A percentile compares a stretch with the other conserved stretches of the same genome.
phyloP scores from a whole-genome alignment of 139 green algal species.

The Spirogloea muscicola region DNA sequence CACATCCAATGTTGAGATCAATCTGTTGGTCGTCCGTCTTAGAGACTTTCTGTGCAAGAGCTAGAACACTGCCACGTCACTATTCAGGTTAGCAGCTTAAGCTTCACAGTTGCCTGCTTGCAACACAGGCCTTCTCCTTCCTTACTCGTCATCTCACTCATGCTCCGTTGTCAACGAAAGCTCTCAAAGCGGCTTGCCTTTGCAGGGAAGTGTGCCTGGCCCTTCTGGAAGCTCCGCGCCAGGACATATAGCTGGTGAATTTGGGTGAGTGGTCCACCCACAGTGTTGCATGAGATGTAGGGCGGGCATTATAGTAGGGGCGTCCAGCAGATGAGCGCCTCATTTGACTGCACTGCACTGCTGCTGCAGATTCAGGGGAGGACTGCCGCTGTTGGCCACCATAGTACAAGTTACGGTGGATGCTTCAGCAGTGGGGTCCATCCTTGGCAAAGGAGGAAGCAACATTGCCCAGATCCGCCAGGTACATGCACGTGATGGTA shows the following conservation, averaged over 20 bases:
- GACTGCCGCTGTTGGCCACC: neutral
- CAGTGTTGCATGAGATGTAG: neutral
- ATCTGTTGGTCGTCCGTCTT: neutral
- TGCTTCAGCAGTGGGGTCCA: slow-evolving; percentile 11
- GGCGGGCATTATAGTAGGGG: neutral
- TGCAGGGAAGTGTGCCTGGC: no score
- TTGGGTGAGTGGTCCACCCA: neutral
- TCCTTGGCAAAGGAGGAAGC: slow-evolving; percentile 52
- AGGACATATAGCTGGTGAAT: neutral
- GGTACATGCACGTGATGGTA: neutral
- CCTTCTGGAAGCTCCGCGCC: no score
- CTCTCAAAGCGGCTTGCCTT: no score
- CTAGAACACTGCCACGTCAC: neutral
- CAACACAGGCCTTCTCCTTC: no score
- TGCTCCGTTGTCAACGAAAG: no score
- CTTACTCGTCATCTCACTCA: no score
- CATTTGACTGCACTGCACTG: neutral
- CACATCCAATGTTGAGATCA: neutral
- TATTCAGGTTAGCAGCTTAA: neutral
- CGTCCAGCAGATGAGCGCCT: neutral
- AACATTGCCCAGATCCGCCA: slow-evolving; percentile 48
- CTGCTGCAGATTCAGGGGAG: neutral
- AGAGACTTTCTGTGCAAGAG: neutral
- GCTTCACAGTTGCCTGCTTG: neutral
- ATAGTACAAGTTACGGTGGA: slow-evolving; percentile 38